Conservation (phyloP, 768 basidiomycete species). For the Tephrocybe rancida region DNA sequence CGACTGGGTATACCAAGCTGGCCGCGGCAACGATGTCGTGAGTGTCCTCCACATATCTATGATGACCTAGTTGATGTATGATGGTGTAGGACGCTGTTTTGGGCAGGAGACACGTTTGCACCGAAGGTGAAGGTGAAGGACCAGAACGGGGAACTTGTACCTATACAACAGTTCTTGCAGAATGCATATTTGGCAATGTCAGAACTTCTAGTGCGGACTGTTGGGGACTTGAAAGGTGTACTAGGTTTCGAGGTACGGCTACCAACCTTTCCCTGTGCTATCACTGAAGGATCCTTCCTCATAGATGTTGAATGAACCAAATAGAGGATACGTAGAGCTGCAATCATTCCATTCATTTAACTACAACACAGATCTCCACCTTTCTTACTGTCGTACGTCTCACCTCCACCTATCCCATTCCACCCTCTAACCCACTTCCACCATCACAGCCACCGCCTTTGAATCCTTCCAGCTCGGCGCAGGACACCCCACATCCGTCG, state of each 20-base stretch:
- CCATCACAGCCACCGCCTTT: conserved; percentile 69
- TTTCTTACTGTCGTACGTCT: conserved; percentile 72
- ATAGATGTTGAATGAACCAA: conserved; percentile 94
- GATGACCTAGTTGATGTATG: no score
- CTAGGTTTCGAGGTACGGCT: conserved; percentile 83
- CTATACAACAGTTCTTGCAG: conserved; percentile 85
- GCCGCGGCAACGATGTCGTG: conserved; percentile 93
- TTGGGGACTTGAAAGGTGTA: conserved; percentile 78
- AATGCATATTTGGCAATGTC: conserved; percentile 80
- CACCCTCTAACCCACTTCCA: not conserved
- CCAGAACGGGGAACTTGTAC: conserved; percentile 47
- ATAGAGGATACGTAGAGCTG: conserved; percentile 88
- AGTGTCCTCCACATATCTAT: conserved; percentile 35
- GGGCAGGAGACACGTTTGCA: conserved; percentile 88
- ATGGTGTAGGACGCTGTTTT: conserved; percentile 89
- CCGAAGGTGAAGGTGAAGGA: conserved; percentile 66
- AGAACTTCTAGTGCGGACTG: conserved; percentile 60
- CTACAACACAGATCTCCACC: conserved; percentile 93
- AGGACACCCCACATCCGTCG: conserved; percentile 80
- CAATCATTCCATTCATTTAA: conserved; percentile 84
- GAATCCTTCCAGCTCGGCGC: conserved; percentile 93
- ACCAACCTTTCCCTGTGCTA: not conserved
- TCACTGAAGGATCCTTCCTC: not conserved
- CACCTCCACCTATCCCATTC: not conserved
- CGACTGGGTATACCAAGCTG: conserved; percentile 91